Evolutionary conservation across 2,329 filamentous ascomycete genomes (phyloP), one percentile per base, ranked within the genome.

Genomic region (Atkinsonella texensis): DNA sequence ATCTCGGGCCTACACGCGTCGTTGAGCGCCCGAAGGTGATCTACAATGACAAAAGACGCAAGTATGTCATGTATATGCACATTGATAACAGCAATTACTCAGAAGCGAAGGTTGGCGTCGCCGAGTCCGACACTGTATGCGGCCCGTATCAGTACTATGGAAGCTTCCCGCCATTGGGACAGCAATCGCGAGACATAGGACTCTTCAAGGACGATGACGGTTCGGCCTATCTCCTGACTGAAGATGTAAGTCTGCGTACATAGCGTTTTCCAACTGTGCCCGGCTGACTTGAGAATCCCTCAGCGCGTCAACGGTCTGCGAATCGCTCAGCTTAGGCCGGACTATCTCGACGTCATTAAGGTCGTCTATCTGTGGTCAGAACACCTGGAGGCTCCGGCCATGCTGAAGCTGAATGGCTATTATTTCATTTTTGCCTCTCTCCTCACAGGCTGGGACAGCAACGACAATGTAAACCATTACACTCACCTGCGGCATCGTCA

Each of bases 51-150:
- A 66, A 68, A n/a, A 85, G 81, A 0, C 58, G 63, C 6, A 79
- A 81, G 56, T 87, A 82, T 63, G 81, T 86, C n/a, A 67, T 86
- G 63, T 85, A 79, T 70, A 72, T 85, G 70, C 83, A 86, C 60
- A 83, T 85, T 47, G 83, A 87, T 59, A 74, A 68, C 51, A 69
- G 69, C 32, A 73, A 72, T 59, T 86, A 86, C 57, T 72, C 70
- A 1, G 81, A 84, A 38, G 83, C 83, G 0, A 79, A 76, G 51
- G 79, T 81, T 1, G 83, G 81, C 0, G 79, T 86, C 6, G 83
- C 83, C 0, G 81, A 75, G 0, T 74, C 76, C 0, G 68, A 73
- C 54, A 71, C 67, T 0, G 77, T 85, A 0, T 85, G 82, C 56
- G 82, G 83, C 2, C 66, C 71, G 40, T 87, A 85, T 52, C 56